Percentiles rank a stretch among this genome's conserved stretches.
Conservation (phyloP, 1,284 basidiomycete species). For the Sphagnurus paluster region DNA sequence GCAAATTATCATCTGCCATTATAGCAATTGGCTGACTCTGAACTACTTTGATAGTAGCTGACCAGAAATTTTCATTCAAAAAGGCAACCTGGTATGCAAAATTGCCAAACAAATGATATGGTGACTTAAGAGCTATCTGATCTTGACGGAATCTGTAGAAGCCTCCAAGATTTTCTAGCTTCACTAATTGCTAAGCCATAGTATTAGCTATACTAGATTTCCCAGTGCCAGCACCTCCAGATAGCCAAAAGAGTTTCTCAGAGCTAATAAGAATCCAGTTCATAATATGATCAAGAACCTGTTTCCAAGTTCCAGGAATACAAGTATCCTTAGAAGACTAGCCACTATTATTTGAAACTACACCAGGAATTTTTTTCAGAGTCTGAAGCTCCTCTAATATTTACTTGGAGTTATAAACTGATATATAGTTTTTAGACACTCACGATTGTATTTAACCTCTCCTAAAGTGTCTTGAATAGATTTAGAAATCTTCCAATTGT, state of each 20-base stretch:
- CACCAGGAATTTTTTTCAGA: not conserved
- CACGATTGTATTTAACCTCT: not conserved
- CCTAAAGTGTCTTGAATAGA: not conserved
- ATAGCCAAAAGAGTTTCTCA: not conserved
- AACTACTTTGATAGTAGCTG: not conserved
- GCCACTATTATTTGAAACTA: not conserved
- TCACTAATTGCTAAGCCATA: not conserved
- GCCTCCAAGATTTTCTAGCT: not conserved
- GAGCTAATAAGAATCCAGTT: not conserved
- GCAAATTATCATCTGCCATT: not conserved
- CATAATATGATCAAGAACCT: slow-evolving; percentile 1
- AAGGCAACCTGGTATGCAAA: slow-evolving; percentile 1
- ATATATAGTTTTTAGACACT: not conserved
- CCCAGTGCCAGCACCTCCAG: slow-evolving; percentile 5
- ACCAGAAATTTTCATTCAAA: not conserved
- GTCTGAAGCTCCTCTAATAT: not conserved
- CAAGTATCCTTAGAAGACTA: not conserved
- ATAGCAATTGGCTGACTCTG: not conserved
- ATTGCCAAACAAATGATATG: not conserved
- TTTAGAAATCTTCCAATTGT: not conserved
- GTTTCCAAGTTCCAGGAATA: not conserved
- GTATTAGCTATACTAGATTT: slow-evolving; percentile 2
- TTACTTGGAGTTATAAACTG: not conserved
- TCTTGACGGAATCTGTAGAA: not conserved
- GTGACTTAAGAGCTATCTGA: not conserved